Conservation (phyloP, 2,329 filamentous ascomycete species). For the Pseudocercospora musae region DNA sequence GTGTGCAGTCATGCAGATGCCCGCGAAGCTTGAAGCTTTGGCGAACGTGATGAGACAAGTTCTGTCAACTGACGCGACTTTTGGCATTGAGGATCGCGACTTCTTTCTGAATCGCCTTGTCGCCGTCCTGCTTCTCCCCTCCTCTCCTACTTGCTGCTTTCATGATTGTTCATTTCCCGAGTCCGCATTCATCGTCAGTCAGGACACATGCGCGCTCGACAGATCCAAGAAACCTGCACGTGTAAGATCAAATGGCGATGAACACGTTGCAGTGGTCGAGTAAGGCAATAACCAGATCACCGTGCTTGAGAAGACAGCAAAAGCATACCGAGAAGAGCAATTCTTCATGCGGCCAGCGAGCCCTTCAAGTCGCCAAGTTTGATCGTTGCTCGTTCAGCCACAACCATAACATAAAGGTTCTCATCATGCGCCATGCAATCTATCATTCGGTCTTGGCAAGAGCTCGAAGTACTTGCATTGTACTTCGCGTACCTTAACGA, state of each 20-base stretch:
- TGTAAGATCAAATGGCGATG: not conserved
- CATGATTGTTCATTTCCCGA: not conserved
- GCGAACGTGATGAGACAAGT: not conserved
- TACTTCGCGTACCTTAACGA: not conserved
- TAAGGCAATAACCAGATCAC: not conserved
- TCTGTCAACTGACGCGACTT: not conserved
- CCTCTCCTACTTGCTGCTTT: not conserved
- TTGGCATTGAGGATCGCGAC: not conserved
- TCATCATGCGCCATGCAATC: not conserved
- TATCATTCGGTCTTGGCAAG: not conserved
- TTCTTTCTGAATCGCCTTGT: not conserved
- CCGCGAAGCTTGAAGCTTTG: not conserved
- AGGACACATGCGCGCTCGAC: not conserved
- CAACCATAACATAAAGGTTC: not conserved
- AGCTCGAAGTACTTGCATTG: not conserved
- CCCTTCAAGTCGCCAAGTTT: not conserved
- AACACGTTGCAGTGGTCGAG: not conserved
- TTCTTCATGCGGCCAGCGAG: not conserved
- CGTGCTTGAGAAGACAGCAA: not conserved
- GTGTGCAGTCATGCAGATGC: not conserved
- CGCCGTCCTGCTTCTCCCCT: not conserved
- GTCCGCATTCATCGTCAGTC: too few relatives aligned
- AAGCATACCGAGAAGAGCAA: not conserved
- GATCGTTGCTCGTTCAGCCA: not conserved
- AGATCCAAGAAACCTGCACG: not conserved